phyloP scores from a whole-genome alignment of 768 basidiomycete genomes.

The Mycena venus region DNA sequence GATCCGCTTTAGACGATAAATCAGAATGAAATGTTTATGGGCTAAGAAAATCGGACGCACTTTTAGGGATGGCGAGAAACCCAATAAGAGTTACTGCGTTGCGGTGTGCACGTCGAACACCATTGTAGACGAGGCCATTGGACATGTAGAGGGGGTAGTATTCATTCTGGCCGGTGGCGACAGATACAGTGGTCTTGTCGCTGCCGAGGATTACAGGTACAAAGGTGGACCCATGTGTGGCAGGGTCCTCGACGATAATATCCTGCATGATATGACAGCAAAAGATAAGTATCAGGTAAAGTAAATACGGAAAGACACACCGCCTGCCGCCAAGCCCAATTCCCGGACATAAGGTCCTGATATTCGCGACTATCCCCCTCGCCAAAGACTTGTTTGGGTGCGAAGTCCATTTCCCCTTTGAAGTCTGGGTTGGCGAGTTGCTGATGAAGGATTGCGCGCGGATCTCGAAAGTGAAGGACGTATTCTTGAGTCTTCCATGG shows the following conservation, averaged over 20 bases:
- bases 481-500: constrained; percentile 27
- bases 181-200: constrained; percentile 54
- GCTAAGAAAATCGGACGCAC: constrained; percentile 36
- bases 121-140: constrained; percentile 48
- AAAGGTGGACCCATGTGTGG: constrained; percentile 45
- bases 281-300: background rate
- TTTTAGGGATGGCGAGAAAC: constrained; percentile 47
- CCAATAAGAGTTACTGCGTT: constrained; percentile 43
- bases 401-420: constrained; percentile 39
- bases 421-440: constrained; percentile 43
- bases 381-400: constrained; percentile 31
- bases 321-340: constrained; percentile 39
- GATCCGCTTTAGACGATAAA: background rate
- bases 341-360: constrained; percentile 37
- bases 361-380: constrained; percentile 26
- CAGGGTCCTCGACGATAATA: background rate
- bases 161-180: constrained; percentile 51
- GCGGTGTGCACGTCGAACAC: constrained; percentile 45
- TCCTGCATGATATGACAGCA: too few relatives aligned
- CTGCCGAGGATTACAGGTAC: constrained; percentile 52
- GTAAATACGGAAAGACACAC: constrained; percentile 22
- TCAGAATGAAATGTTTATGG: background rate
- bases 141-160: constrained; percentile 52
- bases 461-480: constrained; percentile 40
- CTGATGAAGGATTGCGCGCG: constrained; percentile 27